These are phyloP conservation scores for Boletus rex-veris DNA, from an alignment of 768 basidiomycete genomes.

Conservation along the genomic window DNA sequence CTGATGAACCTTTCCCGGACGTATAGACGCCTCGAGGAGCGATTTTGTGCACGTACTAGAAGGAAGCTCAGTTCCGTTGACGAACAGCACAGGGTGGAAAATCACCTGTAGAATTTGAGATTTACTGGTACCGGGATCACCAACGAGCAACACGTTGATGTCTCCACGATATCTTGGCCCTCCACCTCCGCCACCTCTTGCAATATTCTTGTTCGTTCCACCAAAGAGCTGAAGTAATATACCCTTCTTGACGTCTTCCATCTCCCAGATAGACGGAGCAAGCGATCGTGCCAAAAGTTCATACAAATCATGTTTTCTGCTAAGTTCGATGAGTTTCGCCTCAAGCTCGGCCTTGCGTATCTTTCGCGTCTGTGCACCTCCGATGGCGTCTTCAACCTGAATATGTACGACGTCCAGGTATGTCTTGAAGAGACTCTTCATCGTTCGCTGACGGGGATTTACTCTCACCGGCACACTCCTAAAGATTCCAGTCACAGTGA, in stretches of 20 bases:
- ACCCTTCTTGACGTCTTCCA: constrained; percentile 99
- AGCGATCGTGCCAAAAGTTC: constrained; percentile 79
- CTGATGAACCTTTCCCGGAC: constrained; percentile 96
- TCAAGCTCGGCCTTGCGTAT: constrained; percentile 70
- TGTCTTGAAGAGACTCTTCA: constrained; percentile 97
- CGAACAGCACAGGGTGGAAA: background rate
- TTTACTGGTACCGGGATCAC: constrained; percentile 97
- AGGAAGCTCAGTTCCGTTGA: background rate
- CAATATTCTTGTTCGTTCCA: constrained; percentile 94
- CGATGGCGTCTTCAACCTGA: constrained; percentile 50
- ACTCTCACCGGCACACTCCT: constrained; percentile 93
- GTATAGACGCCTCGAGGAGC: constrained; percentile 97
- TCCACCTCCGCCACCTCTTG: constrained; percentile 89
- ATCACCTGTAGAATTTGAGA: constrained; percentile 88
- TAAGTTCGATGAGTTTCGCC: constrained; percentile 68
- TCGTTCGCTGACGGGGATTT: constrained; percentile 84
- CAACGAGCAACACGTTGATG: constrained; percentile 95
- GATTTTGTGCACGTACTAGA: constrained; percentile 96
- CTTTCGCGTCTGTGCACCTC: constrained; percentile 34
- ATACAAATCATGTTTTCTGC: constrained; percentile 77
- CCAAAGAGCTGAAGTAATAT: constrained; percentile 95
- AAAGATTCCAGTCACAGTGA: constrained; percentile 91
- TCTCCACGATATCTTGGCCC: constrained; percentile 97
- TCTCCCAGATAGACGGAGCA: constrained; percentile 94
- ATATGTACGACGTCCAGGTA: constrained; percentile 95